Evolutionary conservation across 2,329 filamentous ascomycete species (phyloP).

Genomic region (Xylariaceae sp.): DNA sequence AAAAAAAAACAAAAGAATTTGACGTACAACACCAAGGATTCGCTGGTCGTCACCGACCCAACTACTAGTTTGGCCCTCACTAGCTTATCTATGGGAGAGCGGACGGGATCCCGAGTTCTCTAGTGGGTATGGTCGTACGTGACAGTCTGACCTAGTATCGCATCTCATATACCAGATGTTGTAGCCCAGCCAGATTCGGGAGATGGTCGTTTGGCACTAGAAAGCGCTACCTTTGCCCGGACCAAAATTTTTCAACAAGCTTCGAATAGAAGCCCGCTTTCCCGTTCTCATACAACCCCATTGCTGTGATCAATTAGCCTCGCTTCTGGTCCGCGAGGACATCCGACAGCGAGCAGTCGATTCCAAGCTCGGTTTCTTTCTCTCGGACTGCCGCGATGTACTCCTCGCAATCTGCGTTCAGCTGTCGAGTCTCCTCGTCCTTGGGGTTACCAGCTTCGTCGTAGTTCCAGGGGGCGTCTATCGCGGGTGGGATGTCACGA

Average conservation of each 20-base stretch:
- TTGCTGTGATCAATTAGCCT: background rate
- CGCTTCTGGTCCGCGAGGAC: background rate
- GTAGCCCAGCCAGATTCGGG: no score
- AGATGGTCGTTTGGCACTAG: no score
- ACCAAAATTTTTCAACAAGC: background rate
- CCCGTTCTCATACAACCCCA: background rate
- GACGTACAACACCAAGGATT: no score
- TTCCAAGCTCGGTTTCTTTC: background rate
- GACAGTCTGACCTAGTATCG: no score
- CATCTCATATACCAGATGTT: no score
- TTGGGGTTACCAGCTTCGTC: background rate
- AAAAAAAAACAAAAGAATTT: no score
- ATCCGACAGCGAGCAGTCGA: background rate
- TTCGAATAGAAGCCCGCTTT: background rate
- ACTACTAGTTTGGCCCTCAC: no score
- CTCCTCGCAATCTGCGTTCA: background rate
- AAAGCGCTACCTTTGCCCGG: no score
- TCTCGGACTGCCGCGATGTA: background rate
- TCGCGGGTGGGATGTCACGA: background rate
- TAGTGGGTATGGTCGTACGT: no score
- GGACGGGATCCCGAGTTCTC: no score
- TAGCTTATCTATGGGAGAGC: no score
- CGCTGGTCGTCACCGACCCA: no score
- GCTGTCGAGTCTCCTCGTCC: background rate
- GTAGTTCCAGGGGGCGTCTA: background rate